Evolutionary conservation across 176 grass and related monocot genomes (phyloP), one percentile per base, ranked within the genome.

Genomic region (Eleusine indica): DNA sequence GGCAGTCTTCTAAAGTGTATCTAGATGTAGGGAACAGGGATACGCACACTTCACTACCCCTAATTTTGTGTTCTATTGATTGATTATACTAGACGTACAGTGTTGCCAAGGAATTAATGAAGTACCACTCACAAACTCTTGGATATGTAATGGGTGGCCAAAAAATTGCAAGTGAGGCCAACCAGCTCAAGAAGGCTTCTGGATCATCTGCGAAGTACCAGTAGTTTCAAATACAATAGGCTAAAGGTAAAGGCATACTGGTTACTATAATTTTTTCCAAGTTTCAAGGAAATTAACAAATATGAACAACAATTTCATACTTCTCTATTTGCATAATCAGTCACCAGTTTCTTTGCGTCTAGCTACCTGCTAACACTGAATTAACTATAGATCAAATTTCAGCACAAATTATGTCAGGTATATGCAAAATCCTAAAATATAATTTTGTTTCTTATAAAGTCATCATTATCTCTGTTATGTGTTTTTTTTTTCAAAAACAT

Each of bases 71-170:
- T 80, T 74, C 43, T 1, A 3, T 85, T 56, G 12, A 47, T 83
- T 78, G 63, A 61, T 57, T 84, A 76, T 5, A 74, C 40, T 84
- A 97, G 92, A 94, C 90, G 49, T 86, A 97, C 88, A 88, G 63
- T 65, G 95, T 94, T 51, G 95, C 90, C 19, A 97, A 94, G 81
- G 88, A 97, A 72, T 86, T 97, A 78, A 91, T 97, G 82, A 94
- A 97, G 80, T 76, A 91, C 48, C 95, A 97, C 76, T 93, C 88
- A 14, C 95, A 97, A 87, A 97, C 88, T 51, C 75, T 97, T 63
- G 92, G 88, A 21, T 86, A 89, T 73, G 90, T 97, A 43, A 97
- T 93, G 60, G 95, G 95, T 68, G 95, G 95, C 40, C 86, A 48
- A 84, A 87, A 80, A 5, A 82, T 83, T 68, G 88, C 70, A 89